A percentile compares a stretch with the other conserved stretches of the same genome.
phyloP scores from a whole-genome alignment of 768 basidiomycete species.

The Boletus pseudopeckii region DNA sequence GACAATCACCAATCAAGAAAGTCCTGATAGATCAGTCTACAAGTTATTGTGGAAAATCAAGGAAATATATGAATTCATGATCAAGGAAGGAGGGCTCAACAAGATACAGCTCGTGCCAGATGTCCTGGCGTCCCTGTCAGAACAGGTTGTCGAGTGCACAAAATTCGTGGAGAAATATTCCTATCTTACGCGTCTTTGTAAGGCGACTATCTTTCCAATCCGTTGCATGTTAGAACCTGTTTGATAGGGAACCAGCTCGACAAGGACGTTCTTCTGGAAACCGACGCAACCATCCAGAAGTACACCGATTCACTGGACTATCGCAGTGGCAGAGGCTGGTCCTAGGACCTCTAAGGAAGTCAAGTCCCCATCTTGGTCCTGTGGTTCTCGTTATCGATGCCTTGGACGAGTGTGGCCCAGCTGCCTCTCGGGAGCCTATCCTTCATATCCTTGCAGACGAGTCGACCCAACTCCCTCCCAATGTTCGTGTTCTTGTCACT shows the following conservation, averaged over 20 bases:
- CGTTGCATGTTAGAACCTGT: not conserved
- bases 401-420: not conserved
- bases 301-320: not conserved
- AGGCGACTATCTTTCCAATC: not conserved
- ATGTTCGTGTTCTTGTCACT: not conserved
- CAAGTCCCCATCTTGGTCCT: not conserved
- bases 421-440: not conserved
- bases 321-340: not conserved
- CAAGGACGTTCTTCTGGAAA: not conserved
- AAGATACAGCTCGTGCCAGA: not conserved
- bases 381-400: not conserved
- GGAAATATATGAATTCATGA: not conserved
- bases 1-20: not conserved
- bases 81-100: not conserved
- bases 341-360: not conserved
- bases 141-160: not conserved
- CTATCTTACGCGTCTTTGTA: not conserved
- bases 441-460: not conserved
- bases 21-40: not conserved
- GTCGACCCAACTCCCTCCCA: not conserved
- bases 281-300: not conserved
- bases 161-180: not conserved
- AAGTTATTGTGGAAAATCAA: not conserved
- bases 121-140: not conserved
- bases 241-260: not conserved